Evolutionary conservation across 495 filamentous ascomycete genomes (phyloP).

Genomic region (Cudoniella acicularis): DNA sequence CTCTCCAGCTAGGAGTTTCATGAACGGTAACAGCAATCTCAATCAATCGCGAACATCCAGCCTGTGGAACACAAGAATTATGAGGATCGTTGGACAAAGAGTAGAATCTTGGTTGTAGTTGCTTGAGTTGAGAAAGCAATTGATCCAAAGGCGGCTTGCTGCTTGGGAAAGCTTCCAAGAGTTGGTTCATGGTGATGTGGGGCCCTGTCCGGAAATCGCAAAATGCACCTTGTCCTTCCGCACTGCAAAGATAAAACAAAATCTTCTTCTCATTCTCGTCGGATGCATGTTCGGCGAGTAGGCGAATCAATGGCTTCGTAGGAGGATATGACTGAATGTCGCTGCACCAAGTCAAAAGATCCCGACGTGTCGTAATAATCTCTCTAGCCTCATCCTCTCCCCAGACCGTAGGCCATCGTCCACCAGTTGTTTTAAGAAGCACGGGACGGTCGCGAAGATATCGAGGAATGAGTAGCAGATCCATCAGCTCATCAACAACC

Average conservation of each 20-base stretch:
- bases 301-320: slow-evolving; percentile 79
- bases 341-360: slow-evolving; percentile 90
- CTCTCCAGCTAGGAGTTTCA: slow-evolving; percentile 76
- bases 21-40: slow-evolving; percentile 95
- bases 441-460: slow-evolving; percentile 79
- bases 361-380: slow-evolving; percentile 80
- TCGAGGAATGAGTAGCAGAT: slow-evolving; percentile 71
- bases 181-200: slow-evolving; percentile 76
- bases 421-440: slow-evolving; percentile 68
- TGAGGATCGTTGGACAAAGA: slow-evolving; percentile 95
- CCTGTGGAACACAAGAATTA: slow-evolving; percentile 65
- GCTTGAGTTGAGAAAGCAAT: slow-evolving; percentile 75
- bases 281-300: slow-evolving; percentile 80
- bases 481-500: slow-evolving; percentile 78
- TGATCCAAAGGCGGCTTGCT: slow-evolving; percentile 79
- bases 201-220: slow-evolving; percentile 92
- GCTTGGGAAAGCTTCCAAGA: slow-evolving; percentile 89
- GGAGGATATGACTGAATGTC: slow-evolving; percentile 92
- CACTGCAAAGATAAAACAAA: slow-evolving; percentile 76
- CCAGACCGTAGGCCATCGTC: slow-evolving; percentile 98
- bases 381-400: slow-evolving; percentile 83
- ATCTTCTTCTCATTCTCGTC: slow-evolving; percentile 84
- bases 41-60: slow-evolving; percentile 71
- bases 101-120: slow-evolving; percentile 96
- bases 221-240: slow-evolving; percentile 89